Evolutionary conservation across 345 rosid genomes (phyloP).

Genomic region (Corchorus olitorius): DNA sequence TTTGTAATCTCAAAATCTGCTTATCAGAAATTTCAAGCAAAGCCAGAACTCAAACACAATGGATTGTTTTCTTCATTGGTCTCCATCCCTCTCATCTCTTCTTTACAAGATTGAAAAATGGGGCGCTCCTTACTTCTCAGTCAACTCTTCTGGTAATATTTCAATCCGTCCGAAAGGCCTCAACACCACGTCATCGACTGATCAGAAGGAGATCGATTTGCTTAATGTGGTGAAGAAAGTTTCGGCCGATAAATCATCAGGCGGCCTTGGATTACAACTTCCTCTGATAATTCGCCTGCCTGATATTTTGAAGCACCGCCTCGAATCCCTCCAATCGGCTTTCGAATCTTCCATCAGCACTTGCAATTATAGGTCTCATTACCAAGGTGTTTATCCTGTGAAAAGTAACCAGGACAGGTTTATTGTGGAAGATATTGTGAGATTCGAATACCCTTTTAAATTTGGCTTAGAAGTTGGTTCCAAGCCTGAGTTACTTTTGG

Average conservation of each 20-base stretch:
- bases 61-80: conserved; percentile 52
- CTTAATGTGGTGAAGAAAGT: conserved; percentile 71
- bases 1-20: not conserved
- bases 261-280: conserved; percentile 81
- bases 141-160: conserved; percentile 69
- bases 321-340: conserved; percentile 72
- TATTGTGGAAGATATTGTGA: conserved; percentile 78
- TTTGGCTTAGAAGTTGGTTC: conserved; percentile 94
- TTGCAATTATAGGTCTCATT: conserved; percentile 59
- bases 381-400: conserved; percentile 95
- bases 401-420: conserved; percentile 92
- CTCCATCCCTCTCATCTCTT: conserved; percentile 58
- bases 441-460: conserved; percentile 62
- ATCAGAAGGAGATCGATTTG: conserved; percentile 79
- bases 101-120: conserved; percentile 74
- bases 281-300: conserved; percentile 74
- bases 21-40: not conserved
- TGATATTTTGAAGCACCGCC: conserved; percentile 74
- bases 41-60: conserved; percentile 3
- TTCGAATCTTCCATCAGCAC: conserved; percentile 13
- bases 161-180: conserved; percentile 70
- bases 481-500: conserved; percentile 88
- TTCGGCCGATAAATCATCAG: conserved; percentile 61
- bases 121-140: conserved; percentile 86
- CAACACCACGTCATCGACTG: conserved; percentile 40